Conservation (phyloP, 2,329 filamentous ascomycete genomes). For the Neophaeococcomyces aloes region DNA sequence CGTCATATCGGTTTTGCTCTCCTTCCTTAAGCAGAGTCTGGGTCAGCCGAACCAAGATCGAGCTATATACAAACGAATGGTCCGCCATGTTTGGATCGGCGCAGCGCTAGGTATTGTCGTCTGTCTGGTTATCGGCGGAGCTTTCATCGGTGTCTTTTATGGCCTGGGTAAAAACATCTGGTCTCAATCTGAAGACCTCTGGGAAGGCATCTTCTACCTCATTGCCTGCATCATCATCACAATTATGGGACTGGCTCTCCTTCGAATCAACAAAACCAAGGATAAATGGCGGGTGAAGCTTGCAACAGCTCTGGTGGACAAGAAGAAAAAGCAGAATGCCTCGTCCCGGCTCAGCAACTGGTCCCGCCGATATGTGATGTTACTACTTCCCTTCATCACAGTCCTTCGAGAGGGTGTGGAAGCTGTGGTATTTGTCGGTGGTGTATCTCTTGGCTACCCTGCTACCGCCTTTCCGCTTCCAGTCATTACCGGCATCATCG, state of each 20-base stretch:
- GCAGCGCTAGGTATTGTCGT: slow-evolving; percentile 52
- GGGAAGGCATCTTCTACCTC: slow-evolving; percentile 69
- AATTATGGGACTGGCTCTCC: slow-evolving; percentile 65
- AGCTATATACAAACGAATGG: slow-evolving; percentile 48
- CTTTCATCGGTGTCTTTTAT: slow-evolving; percentile 65
- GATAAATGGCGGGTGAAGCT: slow-evolving; percentile 84
- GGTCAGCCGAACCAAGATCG: slow-evolving; percentile 53
- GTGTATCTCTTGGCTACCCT: slow-evolving; percentile 66
- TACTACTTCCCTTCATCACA: slow-evolving; percentile 74
- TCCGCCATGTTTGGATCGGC: slow-evolving; percentile 53
- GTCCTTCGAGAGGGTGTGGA: slow-evolving; percentile 80
- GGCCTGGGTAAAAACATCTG: slow-evolving; percentile 57
- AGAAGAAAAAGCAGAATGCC: slow-evolving; percentile 43
- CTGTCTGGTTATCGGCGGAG: slow-evolving; percentile 54
- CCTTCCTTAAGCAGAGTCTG: slow-evolving; percentile 74
- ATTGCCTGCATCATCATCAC: slow-evolving; percentile 71
- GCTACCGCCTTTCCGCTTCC: slow-evolving; percentile 68
- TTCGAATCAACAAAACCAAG: slow-evolving; percentile 72
- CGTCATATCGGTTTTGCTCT: slow-evolving; percentile 75
- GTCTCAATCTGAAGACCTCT: slow-evolving; percentile 60
- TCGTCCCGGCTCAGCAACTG: slow-evolving; percentile 30
- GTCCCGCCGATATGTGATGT: slow-evolving; percentile 74
- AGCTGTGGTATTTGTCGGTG: slow-evolving; percentile 75
- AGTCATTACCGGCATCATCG: slow-evolving; percentile 59
- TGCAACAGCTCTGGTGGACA: slow-evolving; percentile 53